Evolutionary conservation across 23 red algal species (phyloP), one percentile per base, ranked within the genome.

Genomic region (Gracilaria domingensis): DNA sequence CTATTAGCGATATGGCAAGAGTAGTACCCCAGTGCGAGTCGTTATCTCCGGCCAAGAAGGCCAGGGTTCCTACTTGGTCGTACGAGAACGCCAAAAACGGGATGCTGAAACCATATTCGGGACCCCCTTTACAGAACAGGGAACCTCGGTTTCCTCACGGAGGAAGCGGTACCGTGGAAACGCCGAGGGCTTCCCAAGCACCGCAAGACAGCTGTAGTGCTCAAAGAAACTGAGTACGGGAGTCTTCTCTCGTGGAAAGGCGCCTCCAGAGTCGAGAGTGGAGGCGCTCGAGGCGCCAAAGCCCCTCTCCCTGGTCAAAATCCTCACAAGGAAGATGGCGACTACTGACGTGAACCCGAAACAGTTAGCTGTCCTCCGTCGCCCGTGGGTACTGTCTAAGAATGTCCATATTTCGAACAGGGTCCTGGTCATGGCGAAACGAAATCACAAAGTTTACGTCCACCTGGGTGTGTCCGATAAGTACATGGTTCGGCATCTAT

Each of bases 381-480:
- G 69, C 1, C 69, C 37, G 36, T 75, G 37, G 69, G 45, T 75
- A 75, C 39, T 11, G 34, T 18, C 17, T 40, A 75, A 44, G 36
- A 45, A 75, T 6, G 2, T 2, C 69, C 14, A 23, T 1, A 11
- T 75, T 36, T 36, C 14, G 69, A 36, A 44, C 21, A 44, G 36
- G 75, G 25, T 72, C 24, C 21, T 86, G 14, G 61, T 86, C 16
- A 86, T 86, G 36, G 83, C 83, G 1, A 54, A 71, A 37, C 9
- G 83, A 12, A 86, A 86, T 34, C 75, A 73, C 65, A 86, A 86
- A 26, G 83, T 86, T 14, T 86, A 86, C 42, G 83, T 44, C 8
- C 65, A 86, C 83, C 47, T 86, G 56, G 83, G 64, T 26, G 40
- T 56, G 35, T 26, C 20, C 24, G 55, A 29, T 16, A 35, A 67